These are phyloP conservation scores for Talaromyces ruber DNA, from an alignment of 495 filamentous ascomycete genomes.

Conservation along the genomic window DNA sequence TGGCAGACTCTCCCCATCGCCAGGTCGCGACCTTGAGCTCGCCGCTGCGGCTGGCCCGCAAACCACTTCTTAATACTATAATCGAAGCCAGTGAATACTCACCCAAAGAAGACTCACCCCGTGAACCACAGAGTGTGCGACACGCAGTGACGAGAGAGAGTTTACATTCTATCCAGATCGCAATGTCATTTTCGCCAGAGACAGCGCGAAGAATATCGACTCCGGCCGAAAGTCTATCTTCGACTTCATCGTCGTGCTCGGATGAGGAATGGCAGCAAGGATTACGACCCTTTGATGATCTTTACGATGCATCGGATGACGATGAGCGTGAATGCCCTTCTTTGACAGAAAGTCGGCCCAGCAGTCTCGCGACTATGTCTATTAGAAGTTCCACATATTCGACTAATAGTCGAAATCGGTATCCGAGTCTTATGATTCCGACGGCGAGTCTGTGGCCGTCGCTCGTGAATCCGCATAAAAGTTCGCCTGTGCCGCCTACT, in stretches of 20 bases:
- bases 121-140: constrained; percentile 4
- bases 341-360: constrained; percentile 25
- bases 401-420: constrained; percentile 36
- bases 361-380: constrained; percentile 29
- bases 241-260: constrained; percentile 32
- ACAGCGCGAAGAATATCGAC: constrained; percentile 6
- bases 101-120: constrained; percentile 8
- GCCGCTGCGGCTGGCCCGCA: constrained; percentile 64
- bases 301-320: constrained; percentile 75
- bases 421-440: constrained; percentile 69
- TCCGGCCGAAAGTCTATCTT: constrained; percentile 22
- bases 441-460: constrained; percentile 49
- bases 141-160: constrained; percentile 11
- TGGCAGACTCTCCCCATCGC: constrained; percentile 55
- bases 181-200: constrained; percentile 6
- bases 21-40: constrained; percentile 40
- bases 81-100: constrained; percentile 46
- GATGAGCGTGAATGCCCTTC: constrained; percentile 51
- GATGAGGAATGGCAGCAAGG: constrained; percentile 38
- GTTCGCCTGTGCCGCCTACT: constrained; percentile 66
- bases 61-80: constrained; percentile 75
- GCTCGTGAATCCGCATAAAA: constrained; percentile 42
- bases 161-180: constrained; percentile 15
- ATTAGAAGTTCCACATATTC: constrained; percentile 31
- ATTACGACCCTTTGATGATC: constrained; percentile 60